Evolutionary conservation across 2,329 filamentous ascomycete species (phyloP), one percentile per base, ranked within the genome.

Genomic region (Fusarium temperatum): DNA sequence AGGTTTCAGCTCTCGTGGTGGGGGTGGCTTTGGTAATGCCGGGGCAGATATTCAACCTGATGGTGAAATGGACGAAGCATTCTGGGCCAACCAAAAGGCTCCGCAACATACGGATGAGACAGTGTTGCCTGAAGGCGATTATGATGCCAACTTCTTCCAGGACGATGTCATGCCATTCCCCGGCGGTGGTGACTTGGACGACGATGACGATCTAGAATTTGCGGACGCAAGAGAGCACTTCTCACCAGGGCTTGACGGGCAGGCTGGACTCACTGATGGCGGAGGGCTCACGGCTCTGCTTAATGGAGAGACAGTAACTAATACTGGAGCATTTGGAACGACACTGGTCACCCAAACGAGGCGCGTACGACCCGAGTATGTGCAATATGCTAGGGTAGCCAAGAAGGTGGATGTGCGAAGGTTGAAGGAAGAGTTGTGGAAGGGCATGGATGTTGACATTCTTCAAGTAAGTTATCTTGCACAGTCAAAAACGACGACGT

Each of bases 121-220:
- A 7, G 87, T 84, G 4, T 82, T 88, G 42, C 88, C 88, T 6
- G 87, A 90, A 76, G 95, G 95, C 69, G 92, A 97, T 80, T 99
- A 98, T 82, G 95, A 98, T 81, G 96, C 96, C 67, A 93, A 98
- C 82, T 99, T 98, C 88, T 99, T 98, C 86, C 93, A 96, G 78
- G 96, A 98, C 78, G 94, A 96, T 76, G 92, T 89, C 4, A 85
- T 95, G 73, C 91, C 92, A 4, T 89, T 94, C 77, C 86, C 89
- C 4, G 91, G 89, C 14, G 90, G 86, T 17, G 90, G 86, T 9
- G 85, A 87, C 53, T 82, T 86, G 28, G 87, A 89, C 24, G 87
- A 87, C 35, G 92, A 93, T 61, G 91, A 93, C 54, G 92, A 93
- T 59, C 78, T 88, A 68, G 92, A 93, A 77, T 96, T 96, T 82